These are phyloP conservation scores for Drosera capensis DNA, from an alignment of 148 eudicot species.

Conservation along the genomic window DNA sequence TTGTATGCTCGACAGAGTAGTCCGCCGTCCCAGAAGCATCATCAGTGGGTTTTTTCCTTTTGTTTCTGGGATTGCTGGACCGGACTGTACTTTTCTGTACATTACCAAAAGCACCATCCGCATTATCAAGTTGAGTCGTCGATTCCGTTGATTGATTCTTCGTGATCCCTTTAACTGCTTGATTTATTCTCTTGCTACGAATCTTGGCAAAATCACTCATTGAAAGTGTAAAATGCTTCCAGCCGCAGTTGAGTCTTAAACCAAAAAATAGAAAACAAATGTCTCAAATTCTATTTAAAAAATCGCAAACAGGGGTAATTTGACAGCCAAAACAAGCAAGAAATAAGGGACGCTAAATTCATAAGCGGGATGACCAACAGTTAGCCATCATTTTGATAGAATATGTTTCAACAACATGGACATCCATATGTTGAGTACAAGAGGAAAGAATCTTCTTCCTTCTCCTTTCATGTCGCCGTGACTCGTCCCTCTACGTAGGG, in stretches of 20 bases:
- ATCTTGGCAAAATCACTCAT: slow-evolving; percentile 91
- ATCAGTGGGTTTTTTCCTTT: slow-evolving; percentile 12
- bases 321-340: background rate
- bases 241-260: slow-evolving; percentile 79
- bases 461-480: too few relatives aligned
- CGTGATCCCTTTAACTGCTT: slow-evolving; percentile 67
- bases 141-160: slow-evolving; percentile 30
- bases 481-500: too few relatives aligned
- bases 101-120: slow-evolving; percentile 14
- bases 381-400: too few relatives aligned
- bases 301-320: background rate
- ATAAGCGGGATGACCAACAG: too few relatives aligned
- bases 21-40: slow-evolving; percentile 2
- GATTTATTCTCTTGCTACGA: slow-evolving; percentile 77
- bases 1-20: slow-evolving; percentile 9
- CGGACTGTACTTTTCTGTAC: slow-evolving; percentile 35
- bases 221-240: slow-evolving; percentile 96
- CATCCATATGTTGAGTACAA: too few relatives aligned
- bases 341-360: too few relatives aligned
- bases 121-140: slow-evolving; percentile 19
- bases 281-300: background rate
- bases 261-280: slow-evolving; percentile 6
- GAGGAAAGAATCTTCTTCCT: too few relatives aligned
- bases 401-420: too few relatives aligned
- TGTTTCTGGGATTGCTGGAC: too few relatives aligned